Evolutionary conservation across 1,139 yeast species (phyloP), one percentile per base, ranked within the genome.

Genomic region (Pichia sp.): DNA sequence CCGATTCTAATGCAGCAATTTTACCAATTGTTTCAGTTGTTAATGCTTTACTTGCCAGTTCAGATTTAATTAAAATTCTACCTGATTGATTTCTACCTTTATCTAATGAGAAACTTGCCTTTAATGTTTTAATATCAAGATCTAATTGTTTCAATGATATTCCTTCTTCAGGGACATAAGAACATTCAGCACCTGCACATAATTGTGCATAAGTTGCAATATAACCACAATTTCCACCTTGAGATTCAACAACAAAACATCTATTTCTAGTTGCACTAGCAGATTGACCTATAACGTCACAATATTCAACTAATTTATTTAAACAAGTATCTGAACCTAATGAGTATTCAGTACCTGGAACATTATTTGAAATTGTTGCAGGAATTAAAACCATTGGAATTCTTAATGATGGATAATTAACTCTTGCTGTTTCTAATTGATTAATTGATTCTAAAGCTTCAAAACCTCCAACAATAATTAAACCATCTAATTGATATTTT

Each of bases 151-250:
- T 69, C 61, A 85, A 70, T 36, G 72, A 71, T 40, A 83, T 75
- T 53, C 80, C 81, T 58, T 79, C 78, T 64, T 85, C 94, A 31
- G 94, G 94, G 1, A 85, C 82, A 63, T 85, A 85, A 0, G 85
- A 79, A 0, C 83, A 86, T 51, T 80, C 82, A 3, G 94, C 84
- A 52, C 92, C 94, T 35, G 84, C 74, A 36, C 81, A 79, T 46
- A 85, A 69, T 35, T 86, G 82, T 9, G 84, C 79, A 65, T 69
- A 80, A 10, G 86, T 76, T 28, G 92, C 89, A 58, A 85, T 79
- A 62, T 78, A 85, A 43, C 94, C 94, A 31, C 87, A 82, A 64
- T 85, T 81, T 45, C 94, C 94, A 58, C 94, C 94, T 67, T 85
- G 92, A n/a, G 84, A 90, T 66, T 85, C 92, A 53, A 84, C 83